Conservation (phyloP, 345 rosid species). For the Citropsis articulata region DNA sequence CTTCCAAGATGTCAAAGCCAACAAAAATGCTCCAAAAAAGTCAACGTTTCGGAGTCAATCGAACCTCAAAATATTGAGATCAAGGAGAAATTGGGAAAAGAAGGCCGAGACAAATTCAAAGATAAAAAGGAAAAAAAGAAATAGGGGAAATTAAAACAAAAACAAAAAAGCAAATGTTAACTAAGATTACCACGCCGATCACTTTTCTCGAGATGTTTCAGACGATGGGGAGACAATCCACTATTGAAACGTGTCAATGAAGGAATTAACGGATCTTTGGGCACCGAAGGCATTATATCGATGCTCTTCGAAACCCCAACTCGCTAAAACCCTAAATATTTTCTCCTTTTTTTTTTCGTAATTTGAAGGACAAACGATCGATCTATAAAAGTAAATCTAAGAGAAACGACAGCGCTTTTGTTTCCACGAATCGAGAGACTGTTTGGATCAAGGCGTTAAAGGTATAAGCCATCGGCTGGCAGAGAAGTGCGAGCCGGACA, state of each 20-base stretch:
- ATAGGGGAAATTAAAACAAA: background rate
- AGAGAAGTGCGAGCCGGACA: background rate
- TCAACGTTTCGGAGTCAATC: background rate
- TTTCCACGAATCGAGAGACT: background rate
- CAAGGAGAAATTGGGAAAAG: slow-evolving; percentile 1
- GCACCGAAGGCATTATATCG: slow-evolving; percentile 79
- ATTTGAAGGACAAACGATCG: background rate
- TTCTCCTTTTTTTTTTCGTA: background rate
- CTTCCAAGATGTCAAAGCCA: background rate
- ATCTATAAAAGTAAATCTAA: background rate
- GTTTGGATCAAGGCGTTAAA: background rate
- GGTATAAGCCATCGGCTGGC: slow-evolving; percentile 2
- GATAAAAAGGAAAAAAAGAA: background rate
- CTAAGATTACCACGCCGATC: slow-evolving; percentile 99
- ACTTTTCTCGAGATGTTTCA: slow-evolving; percentile 80
- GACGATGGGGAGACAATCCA: slow-evolving; percentile 69
- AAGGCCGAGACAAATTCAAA: slow-evolving; percentile 7
- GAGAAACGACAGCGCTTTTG: background rate
- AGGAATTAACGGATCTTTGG: slow-evolving; percentile 48
- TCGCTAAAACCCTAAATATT: slow-evolving; percentile 27
- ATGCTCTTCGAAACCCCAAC: slow-evolving; percentile 79
- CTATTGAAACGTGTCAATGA: slow-evolving; percentile 54
- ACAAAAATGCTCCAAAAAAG: background rate
- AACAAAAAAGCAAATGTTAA: slow-evolving; percentile 38
- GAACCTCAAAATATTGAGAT: background rate